Base-by-base conservation (phyloP, 805 yeast genomes). In the Wickerhamiella vanderwaltii region DNA sequence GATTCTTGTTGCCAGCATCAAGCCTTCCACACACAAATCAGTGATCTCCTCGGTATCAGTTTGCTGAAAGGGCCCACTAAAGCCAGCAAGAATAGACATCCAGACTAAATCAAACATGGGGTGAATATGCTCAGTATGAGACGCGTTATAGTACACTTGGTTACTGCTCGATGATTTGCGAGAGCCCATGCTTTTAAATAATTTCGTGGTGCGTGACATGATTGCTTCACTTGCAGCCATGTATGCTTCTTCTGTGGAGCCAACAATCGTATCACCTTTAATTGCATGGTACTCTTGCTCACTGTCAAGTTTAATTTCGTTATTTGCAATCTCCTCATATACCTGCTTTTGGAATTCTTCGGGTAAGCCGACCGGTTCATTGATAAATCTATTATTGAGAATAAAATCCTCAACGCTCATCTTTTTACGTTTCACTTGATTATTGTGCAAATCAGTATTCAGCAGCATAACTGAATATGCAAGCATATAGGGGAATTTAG, bases 61-160 rank as follows among this genome's bases (percentile, higher is more conserved):
- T 43, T 85, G 95, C 56, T 80, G 85, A 65, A 87, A 86, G 5
- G 95, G 94, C 3, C 93, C 88, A 0, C 96, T 86, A 38, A 91
- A 67, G 0, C 94, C 96, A 5, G 97, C 97, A 50, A 91, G 68
- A 36, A 91, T 73, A 0, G 96, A 85, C 95, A 93, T 87, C 99
- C 99, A 91, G 33, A 82, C 65, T 13, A 84, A 84, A 53, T 88
- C 95, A 62, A 91, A 88, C 56, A 93, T 83, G 1, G 96, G 87
- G 56, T 73, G 79, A 12, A 88, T 94, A 57, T 88, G 95, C 51
- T 85, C 93, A 12, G 82, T 73, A 54, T 82, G 88, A 1, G 86
- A 73, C 0, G 96, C 96, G 15, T 78, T 74, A 59, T 84, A 83
- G 56, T 77, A 87, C 0, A 73, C 68, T 23, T 65, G 64, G 17